Evolutionary conservation across 805 yeast species (phyloP).

Genomic region (Saccharomycopsis sp.): DNA sequence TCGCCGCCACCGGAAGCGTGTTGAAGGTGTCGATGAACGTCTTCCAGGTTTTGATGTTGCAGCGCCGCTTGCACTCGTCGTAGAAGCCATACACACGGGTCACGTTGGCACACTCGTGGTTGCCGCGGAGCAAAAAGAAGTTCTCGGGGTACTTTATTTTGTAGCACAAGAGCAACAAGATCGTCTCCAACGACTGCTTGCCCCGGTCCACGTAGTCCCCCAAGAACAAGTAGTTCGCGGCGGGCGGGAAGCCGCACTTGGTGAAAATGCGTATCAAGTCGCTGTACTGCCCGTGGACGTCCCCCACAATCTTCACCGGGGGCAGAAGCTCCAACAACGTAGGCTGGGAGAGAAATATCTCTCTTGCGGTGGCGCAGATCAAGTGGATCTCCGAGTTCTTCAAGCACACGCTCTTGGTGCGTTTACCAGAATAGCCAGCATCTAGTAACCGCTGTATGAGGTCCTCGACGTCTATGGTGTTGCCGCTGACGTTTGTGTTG

Average conservation of each 20-base stretch:
- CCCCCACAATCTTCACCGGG: constrained; percentile 82
- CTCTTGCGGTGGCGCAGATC: constrained; percentile 83
- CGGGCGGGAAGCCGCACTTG: constrained; percentile 95
- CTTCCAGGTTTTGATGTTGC: constrained; percentile 92
- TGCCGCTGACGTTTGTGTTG: background rate
- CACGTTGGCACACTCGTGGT: constrained; percentile 96
- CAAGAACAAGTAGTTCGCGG: constrained; percentile 81
- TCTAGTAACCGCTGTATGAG: constrained; percentile 85
- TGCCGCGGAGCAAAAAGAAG: constrained; percentile 87
- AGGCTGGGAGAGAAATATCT: constrained; percentile 86
- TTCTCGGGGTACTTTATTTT: constrained; percentile 96
- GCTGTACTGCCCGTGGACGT: constrained; percentile 94
- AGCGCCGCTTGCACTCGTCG: constrained; percentile 94
- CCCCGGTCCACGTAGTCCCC: constrained; percentile 99
- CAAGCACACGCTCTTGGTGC: constrained; percentile 82
- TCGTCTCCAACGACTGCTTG: constrained; percentile 91
- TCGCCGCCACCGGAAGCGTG: constrained; percentile 90
- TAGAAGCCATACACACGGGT: constrained; percentile 96
- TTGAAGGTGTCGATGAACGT: constrained; percentile 90
- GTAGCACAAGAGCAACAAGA: constrained; percentile 77
- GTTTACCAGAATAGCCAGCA: constrained; percentile 93
- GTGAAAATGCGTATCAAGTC: constrained; percentile 88
- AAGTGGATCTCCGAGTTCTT: constrained; percentile 84
- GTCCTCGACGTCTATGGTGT: constrained; percentile 61
- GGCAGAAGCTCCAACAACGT: constrained; percentile 75